Evolutionary conservation across 2,329 filamentous ascomycete species (phyloP), one percentile per base, ranked within the genome.

Genomic region (Aspergillus felis): DNA sequence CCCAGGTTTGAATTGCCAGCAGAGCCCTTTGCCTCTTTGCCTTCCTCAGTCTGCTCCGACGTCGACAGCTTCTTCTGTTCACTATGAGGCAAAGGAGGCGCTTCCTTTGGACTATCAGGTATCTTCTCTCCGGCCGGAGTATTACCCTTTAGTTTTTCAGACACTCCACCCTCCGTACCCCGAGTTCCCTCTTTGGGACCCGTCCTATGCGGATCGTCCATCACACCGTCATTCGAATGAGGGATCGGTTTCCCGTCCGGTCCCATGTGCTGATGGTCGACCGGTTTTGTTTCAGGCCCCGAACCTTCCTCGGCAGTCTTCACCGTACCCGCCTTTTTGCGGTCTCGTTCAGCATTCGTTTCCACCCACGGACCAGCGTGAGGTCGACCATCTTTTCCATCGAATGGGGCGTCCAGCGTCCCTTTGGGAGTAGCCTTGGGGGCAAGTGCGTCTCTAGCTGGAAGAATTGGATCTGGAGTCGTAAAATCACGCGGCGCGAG

Each of bases 351-450:
- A 25, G 78, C 77, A 46, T 64, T 74, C 5, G 78, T 80, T 61
- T 81, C 79, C 49, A 81, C 77, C 69, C 84, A 87, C 1, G 94
- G 94, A 1, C 94, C 94, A 22, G 88, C 85, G 71, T 97, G 93
- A 50, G 94, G 94, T 77, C 92, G 94, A 50, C 94, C 94, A 77
- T 97, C 94, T 67, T 89, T 88, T 49, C 92, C 92, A 72, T 97
- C 94, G 22, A 97, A 88, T 0, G 93, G 93, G 56, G 90, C 91
- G 78, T 94, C 88, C 72, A 92, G 92, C 53, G 86, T 87, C 54
- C 84, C 85, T 63, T 79, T 76, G 2, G 67, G 70, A 57, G 63
- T 64, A n/a, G 61, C 62, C 44, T 67, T 63, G 22, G 65, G 59
- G n/a, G 59, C 57, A 17, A 64, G 50, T 14, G 50, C 59, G 42